phyloP scores from a whole-genome alignment of 2,329 filamentous ascomycete species.

The Colletotrichum sp. region DNA sequence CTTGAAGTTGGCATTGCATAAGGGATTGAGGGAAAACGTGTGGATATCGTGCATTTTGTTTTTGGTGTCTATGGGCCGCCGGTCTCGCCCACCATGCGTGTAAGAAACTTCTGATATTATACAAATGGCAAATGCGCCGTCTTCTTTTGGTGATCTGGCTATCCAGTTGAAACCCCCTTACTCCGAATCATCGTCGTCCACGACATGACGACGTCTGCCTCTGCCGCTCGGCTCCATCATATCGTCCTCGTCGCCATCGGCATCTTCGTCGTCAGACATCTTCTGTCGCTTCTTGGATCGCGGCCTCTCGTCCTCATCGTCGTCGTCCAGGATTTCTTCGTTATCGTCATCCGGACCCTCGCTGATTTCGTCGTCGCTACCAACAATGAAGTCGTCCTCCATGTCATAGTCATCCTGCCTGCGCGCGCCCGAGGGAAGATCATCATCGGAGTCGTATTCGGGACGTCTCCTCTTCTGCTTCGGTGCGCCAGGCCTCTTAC shows the following conservation, averaged over 20 bases:
- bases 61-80: not conserved
- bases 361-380: constrained; percentile 72
- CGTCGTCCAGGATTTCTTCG: constrained; percentile 60
- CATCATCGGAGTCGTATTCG: constrained; percentile 81
- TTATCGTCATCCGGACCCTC: constrained; percentile 67
- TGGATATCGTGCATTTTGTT: not conserved
- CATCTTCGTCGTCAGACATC: constrained; percentile 54
- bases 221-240: constrained; percentile 44
- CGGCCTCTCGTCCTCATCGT: constrained; percentile 50
- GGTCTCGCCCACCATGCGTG: not conserved
- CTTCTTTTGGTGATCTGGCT: not conserved
- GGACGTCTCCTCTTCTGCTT: constrained; percentile 60
- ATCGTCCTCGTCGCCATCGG: constrained; percentile 55
- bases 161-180: not conserved
- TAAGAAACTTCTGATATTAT: constrained; percentile 6
- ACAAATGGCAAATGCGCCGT: not conserved
- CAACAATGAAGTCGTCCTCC: constrained; percentile 80
- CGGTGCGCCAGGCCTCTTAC: constrained; percentile 57
- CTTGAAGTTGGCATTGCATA: not conserved
- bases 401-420: constrained; percentile 78
- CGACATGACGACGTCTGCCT: constrained; percentile 58
- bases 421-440: constrained; percentile 64
- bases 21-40: too few relatives aligned
- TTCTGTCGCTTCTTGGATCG: constrained; percentile 54
- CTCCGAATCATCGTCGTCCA: constrained; percentile 67